Conservation (phyloP, 345 rosid species). For the Adansonia digitata region DNA sequence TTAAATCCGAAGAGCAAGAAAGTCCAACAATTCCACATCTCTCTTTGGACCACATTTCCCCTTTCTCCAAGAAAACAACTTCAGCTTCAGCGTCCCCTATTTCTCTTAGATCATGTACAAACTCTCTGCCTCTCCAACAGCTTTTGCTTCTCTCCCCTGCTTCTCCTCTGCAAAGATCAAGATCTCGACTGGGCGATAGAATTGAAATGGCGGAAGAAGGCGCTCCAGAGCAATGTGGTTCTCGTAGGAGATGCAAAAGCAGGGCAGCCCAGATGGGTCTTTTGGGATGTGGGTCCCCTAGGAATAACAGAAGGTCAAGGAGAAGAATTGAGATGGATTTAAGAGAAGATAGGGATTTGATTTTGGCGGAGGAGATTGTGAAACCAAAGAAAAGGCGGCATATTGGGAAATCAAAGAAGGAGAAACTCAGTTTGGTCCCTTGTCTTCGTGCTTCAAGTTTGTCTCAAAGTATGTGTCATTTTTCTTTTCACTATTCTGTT, state of each 20-base stretch:
- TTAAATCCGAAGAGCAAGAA: constrained; percentile 24
- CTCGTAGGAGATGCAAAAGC: constrained; percentile 51
- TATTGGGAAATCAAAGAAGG: constrained; percentile 60
- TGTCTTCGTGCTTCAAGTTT: constrained; percentile 38
- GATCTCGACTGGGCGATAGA: constrained; percentile 58
- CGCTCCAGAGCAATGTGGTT: constrained; percentile 34
- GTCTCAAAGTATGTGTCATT: constrained; percentile 37
- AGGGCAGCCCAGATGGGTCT: constrained; percentile 48
- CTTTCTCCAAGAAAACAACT: constrained; percentile 38
- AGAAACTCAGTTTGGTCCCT: constrained; percentile 50
- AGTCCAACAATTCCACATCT: constrained; percentile 18
- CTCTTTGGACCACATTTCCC: constrained; percentile 42
- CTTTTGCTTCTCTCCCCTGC: constrained; percentile 62
- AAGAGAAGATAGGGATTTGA: constrained; percentile 62
- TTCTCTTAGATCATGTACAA: constrained; percentile 37
- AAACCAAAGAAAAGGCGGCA: constrained; percentile 52
- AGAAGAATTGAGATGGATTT: constrained; percentile 57
- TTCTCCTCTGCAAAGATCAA: constrained; percentile 53
- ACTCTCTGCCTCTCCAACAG: constrained; percentile 47
- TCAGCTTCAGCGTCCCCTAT: constrained; percentile 42
- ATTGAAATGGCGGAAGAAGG: constrained; percentile 59
- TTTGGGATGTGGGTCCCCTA: constrained; percentile 48
- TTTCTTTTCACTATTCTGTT: neutral
- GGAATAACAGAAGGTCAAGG: constrained; percentile 52
- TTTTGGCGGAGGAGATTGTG: constrained; percentile 38